Conservation (phyloP, 2,329 filamentous ascomycete genomes). For the Verticillium albo-atrum region DNA sequence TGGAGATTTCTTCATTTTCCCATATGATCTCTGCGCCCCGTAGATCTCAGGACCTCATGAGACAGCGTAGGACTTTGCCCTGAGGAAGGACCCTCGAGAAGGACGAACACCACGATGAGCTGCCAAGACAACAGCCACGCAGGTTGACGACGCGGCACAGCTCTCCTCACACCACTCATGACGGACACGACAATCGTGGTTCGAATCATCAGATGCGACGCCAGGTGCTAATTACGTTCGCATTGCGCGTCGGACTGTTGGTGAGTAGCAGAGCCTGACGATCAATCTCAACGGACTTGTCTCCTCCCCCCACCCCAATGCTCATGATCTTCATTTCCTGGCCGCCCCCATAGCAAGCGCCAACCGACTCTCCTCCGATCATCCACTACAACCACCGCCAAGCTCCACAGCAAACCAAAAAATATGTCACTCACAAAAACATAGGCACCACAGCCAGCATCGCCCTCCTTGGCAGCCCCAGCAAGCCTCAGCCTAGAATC, state of each 20-base stretch:
- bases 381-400: background rate
- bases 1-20: background rate
- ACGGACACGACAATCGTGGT: background rate
- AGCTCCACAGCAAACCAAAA: background rate
- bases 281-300: background rate
- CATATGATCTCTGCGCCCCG: background rate
- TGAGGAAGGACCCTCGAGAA: background rate
- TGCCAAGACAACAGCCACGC: background rate
- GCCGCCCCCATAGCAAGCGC: background rate
- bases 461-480: background rate
- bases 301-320: background rate
- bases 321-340: background rate
- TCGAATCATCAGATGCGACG: background rate
- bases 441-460: background rate
- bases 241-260: background rate
- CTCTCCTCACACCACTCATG: background rate
- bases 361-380: background rate
- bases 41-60: background rate
- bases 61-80: no score
- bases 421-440: background rate
- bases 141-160: background rate
- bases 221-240: background rate
- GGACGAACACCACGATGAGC: background rate
- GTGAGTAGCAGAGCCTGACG: background rate
- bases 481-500: background rate